Evolutionary conservation across 2,329 filamentous ascomycete genomes (phyloP), one percentile per base, ranked within the genome.

Genomic region (Claviceps spartinae): DNA sequence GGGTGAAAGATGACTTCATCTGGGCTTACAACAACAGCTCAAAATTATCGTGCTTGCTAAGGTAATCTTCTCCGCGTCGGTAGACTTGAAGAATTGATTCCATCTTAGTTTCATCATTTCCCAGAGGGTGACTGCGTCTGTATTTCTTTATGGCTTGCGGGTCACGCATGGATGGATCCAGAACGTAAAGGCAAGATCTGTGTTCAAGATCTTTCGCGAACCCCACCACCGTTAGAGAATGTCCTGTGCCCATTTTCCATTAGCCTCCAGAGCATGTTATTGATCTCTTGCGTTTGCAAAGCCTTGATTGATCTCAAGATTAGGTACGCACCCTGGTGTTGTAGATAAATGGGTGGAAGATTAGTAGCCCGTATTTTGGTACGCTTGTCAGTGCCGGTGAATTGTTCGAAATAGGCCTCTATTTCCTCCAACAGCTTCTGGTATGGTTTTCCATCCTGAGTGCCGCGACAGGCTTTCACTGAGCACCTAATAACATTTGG

Each of bases 141-240:
- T 88, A 67, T 50, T 77, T 77, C 55, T 72, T 74, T 60, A 94
- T 76, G 18, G 74, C 75, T 2, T 74, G 72, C 1, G 83, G 78
- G 46, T 89, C 85, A 51, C 78, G 81, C 64, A 87, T 88, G 69
- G 86, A 85, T 1, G 91, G 89, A 63, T 97, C 90, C 63, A 95
- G 95, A 13, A 95, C 86, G 0, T 97, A 72, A 18, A 97, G 71
- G 58, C 86, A 85, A 49, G 75, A 70, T 18, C 72, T 71, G 26
- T 86, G 85, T 54, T 84, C 75, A 37, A 68, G 72, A 30, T 76
- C 78, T 57, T 78, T 79, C 66, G 96, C 89, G 26, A 95, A 75
- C 0, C 91, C 91, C 51, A 97, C 74, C 49, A 97, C 88, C 0
- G 88, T 95, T 72, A 95, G 75, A 1, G 90, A 96, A 65, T 97